Percentiles rank a stretch among this genome's conserved stretches.
These are phyloP conservation scores for Drosera spatulata DNA, from an alignment of 179 eudicot species.

Conservation along the genomic window DNA sequence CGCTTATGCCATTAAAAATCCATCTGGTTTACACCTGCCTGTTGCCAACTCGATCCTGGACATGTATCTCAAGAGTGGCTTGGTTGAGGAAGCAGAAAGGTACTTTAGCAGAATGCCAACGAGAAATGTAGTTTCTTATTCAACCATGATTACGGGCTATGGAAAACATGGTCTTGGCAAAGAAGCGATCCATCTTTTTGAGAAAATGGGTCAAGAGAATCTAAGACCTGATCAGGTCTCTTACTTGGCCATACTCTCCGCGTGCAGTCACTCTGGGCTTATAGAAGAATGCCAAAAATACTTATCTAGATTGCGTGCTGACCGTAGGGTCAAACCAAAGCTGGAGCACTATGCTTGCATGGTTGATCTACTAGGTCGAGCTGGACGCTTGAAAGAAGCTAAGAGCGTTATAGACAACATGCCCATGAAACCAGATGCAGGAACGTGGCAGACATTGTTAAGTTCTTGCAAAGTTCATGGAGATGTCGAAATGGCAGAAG, in stretches of 20 bases:
- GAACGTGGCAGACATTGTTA: conserved; percentile 42
- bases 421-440: conserved; percentile 34
- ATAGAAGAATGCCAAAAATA: conserved; percentile 28
- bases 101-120: conserved; percentile 24
- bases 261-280: conserved; percentile 46
- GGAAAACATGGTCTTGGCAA: conserved; percentile 39
- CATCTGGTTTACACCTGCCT: conserved; percentile 24
- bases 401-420: conserved; percentile 29
- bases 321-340: conserved; percentile 18
- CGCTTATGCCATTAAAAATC: conserved; percentile 22
- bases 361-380: conserved; percentile 49
- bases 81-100: conserved; percentile 33
- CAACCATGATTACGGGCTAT: conserved; percentile 39
- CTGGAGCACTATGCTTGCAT: conserved; percentile 45
- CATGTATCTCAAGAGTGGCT: conserved; percentile 38
- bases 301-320: conserved; percentile 23
- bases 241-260: conserved; percentile 37
- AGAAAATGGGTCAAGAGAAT: conserved; percentile 21
- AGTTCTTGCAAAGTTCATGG: conserved; percentile 43
- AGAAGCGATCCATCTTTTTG: conserved; percentile 22
- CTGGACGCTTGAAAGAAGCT: conserved; percentile 18
- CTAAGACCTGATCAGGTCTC: conserved; percentile 33
- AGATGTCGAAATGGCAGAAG: conserved; percentile 30
- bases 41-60: conserved; percentile 35
- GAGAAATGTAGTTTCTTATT: conserved; percentile 38